Base-by-base conservation (phyloP, 2,329 filamentous ascomycete genomes). In the Phoma sp. region DNA sequence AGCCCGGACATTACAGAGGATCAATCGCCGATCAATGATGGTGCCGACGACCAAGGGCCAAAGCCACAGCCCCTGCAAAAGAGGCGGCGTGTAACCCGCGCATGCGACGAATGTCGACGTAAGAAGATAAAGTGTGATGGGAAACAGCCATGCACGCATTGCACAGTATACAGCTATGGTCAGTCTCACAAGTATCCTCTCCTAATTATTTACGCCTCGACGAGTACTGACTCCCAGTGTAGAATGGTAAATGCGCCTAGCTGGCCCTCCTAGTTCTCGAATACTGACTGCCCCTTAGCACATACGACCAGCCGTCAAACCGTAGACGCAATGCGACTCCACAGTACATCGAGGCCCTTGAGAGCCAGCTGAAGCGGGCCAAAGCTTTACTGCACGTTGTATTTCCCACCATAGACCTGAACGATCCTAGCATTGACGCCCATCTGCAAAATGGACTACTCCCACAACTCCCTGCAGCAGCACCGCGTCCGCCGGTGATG, bases 121-220 rank as follows among this genome's bases (percentile, higher is more conserved):
- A 83, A 83, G 70, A 84, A 84, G 68, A 82, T 83, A 64, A 82
- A 82, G 65, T 84, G 81, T 67, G 81, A 82, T 61, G 81, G 80
- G 57, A 82, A 80, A 67, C 80, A 83, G 68, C 81, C 81, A 7
- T 84, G 81, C 64, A 97, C 93, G 0, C 95, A 98, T 76, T 99
- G 95, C 76, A 96, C 93, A 10, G 92, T 98, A 44, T 99, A 99
- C 77, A 97, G 92, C 74, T 99, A 99, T 81, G 94, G 95, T 97
- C 64, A 43, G 72, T 56, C 29, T 38, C 4, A 4, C 25, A 17
- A 39, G 27, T 48, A 35, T 47, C 31, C 8, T 36, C 35, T 41
- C 24, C 2, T 19, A 44, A 7, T 50, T 38, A n/a, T 3, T 25
- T n/a, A 29, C 27, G 33, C 33, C 15, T 33, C 5, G 15, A 25